Evolutionary conservation across 352 stramenopile genomes (phyloP), one percentile per base, ranked within the genome.

Genomic region (Peronospora belbahrii): DNA sequence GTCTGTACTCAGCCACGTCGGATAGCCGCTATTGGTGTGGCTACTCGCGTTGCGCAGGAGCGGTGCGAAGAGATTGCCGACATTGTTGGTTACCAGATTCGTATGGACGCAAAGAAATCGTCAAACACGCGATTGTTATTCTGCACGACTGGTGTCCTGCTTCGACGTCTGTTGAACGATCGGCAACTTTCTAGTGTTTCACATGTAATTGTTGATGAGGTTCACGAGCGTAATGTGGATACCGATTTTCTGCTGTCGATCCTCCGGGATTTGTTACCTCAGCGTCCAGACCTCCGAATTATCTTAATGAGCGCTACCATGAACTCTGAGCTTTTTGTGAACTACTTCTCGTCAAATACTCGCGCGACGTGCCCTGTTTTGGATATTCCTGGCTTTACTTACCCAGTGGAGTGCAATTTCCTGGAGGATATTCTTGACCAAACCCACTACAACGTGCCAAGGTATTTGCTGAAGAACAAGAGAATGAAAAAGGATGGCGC

Each of bases 161-260:
- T 98, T 33, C 85, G 93, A 23, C 75, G 90, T n/a, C 59, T 98
- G 10, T 83, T 97, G 8, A 81, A 76, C 4, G 95, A 98, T 52
- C 79, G 77, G 0, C 64, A 71, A 35, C 67, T 98, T 0, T 66
- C 88, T 6, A 83, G 74, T 22, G 79, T 99, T 13, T 96, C 92
- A 11, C 96, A 99, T 59, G 83, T 99, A 44, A 88, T 99, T 38
- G 87, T 99, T n/a, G 97, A 99, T 67, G 96, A 99, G 68, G 95
- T 98, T 15, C 95, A 98, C 61, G 97, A 99, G 56, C 76, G 96
- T 24, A 95, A 96, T 45, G 76, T 98, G 13, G 94, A 98, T 65
- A 97, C 85, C 13, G 95, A 99, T 55, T 96, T 98, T 32, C 63
- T 98, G 18, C 73, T 98, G 14, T 89, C 94, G 15, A 85, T 98